A percentile compares a stretch with the other conserved stretches of the same genome.
These are phyloP conservation scores for Cyberlindnera xishuangbannaensis DNA, from an alignment of 805 yeast species.

Conservation along the genomic window DNA sequence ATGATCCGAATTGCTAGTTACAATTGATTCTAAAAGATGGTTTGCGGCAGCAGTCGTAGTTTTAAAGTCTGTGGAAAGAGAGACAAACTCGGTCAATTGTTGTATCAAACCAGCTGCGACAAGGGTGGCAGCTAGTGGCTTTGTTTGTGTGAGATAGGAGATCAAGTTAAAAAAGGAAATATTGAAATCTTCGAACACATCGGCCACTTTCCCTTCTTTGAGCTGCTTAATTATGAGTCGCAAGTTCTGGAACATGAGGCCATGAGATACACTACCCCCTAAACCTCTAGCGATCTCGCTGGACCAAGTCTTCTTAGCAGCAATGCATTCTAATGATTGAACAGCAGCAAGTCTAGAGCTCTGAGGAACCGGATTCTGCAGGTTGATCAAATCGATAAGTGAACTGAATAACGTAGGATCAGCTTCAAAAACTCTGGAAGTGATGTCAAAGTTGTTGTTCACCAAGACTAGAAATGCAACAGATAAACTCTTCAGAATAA, in stretches of 20 bases:
- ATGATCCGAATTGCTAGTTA: slow-evolving; percentile 38
- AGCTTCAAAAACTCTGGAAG: slow-evolving; percentile 60
- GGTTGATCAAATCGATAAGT: slow-evolving; percentile 66
- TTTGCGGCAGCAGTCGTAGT: slow-evolving; percentile 60
- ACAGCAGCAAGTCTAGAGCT: slow-evolving; percentile 55
- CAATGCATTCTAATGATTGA: slow-evolving; percentile 62
- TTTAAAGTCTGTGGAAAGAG: slow-evolving; percentile 44
- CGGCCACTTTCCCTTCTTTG: slow-evolving; percentile 32
- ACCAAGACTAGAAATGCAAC: slow-evolving; percentile 58
- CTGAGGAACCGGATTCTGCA: slow-evolving; percentile 50
- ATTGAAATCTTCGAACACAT: slow-evolving; percentile 42
- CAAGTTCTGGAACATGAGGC: slow-evolving; percentile 66
- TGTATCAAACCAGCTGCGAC: slow-evolving; percentile 73
- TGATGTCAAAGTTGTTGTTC: slow-evolving; percentile 50
- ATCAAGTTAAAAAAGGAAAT: slow-evolving; percentile 52
- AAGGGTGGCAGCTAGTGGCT: slow-evolving; percentile 48
- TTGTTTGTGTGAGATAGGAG: slow-evolving; percentile 54
- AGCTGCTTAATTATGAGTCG: slow-evolving; percentile 53
- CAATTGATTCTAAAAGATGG: slow-evolving; percentile 38
- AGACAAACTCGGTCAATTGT: slow-evolving; percentile 56
- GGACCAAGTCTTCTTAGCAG: slow-evolving; percentile 64
- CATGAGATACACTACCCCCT: slow-evolving; percentile 86
- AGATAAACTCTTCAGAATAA: slow-evolving; percentile 60
- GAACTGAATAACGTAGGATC: slow-evolving; percentile 68
- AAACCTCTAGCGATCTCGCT: slow-evolving; percentile 70